Conservation (phyloP, 1,284 basidiomycete species). For the Trametes polyzona region DNA sequence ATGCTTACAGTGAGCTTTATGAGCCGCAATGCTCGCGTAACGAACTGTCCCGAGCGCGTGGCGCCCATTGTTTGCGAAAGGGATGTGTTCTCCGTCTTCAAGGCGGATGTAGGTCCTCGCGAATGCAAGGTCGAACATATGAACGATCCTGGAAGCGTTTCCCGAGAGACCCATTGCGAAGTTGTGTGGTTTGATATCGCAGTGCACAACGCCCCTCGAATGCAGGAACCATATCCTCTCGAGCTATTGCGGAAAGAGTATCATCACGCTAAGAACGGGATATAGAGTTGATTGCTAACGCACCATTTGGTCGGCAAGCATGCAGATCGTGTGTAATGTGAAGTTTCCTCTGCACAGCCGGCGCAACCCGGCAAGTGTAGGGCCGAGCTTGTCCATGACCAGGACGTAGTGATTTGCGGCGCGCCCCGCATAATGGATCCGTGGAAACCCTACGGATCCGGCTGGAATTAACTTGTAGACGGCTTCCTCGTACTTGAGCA, state of each 20-base stretch:
- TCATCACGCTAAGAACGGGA: neutral
- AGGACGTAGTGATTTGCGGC: slow-evolving; percentile 14
- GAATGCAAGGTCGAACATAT: slow-evolving; percentile 25
- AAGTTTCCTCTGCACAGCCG: slow-evolving; percentile 23
- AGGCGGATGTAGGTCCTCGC: slow-evolving; percentile 17
- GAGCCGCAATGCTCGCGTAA: slow-evolving; percentile 18
- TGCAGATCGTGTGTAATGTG: slow-evolving; percentile 21
- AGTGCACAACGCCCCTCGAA: slow-evolving; percentile 19
- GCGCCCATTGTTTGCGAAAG: slow-evolving; percentile 6
- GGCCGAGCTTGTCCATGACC: slow-evolving; percentile 25
- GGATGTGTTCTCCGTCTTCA: slow-evolving; percentile 17
- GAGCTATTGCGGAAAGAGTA: neutral
- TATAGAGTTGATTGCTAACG: neutral
- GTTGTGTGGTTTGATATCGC: slow-evolving; percentile 28
- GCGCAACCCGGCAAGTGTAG: slow-evolving; percentile 14
- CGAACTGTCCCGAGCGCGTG: slow-evolving; percentile 10
- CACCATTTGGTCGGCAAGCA: slow-evolving; percentile 24
- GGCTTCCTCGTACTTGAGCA: too few relatives aligned
- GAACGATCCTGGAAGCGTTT: neutral
- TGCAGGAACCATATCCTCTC: slow-evolving; percentile 1
- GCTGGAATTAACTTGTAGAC: too few relatives aligned
- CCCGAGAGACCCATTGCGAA: slow-evolving; percentile 23
- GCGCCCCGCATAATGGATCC: slow-evolving; percentile 11
- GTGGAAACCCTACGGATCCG: too few relatives aligned
- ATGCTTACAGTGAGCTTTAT: slow-evolving; percentile 9